Evolutionary conservation across 192 early-diverging fungal genomes (phyloP), one percentile per base, ranked within the genome.

Genomic region (Dissophora ornata): DNA sequence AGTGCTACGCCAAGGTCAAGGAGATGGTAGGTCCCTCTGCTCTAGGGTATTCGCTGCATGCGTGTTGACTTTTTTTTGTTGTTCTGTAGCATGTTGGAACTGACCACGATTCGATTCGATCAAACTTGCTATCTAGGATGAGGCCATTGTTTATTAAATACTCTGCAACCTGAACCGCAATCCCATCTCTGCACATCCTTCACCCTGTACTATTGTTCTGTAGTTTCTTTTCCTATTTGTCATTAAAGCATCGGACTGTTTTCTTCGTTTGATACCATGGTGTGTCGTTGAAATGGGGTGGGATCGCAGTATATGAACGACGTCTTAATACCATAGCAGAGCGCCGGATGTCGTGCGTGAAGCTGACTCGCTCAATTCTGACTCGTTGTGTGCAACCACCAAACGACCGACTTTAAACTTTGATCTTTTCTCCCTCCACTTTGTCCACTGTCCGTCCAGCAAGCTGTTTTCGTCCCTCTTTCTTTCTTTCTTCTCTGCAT

Each of bases 1-100:
- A 94, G 80, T 90, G 95, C 79, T 84, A 85, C 62, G 79, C 80
- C 34, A 83, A 94, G 63, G 94, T 92, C 40, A 89, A 93, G 86
- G 85, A 91, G 58, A 80, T 95, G 85, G 87, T 88, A 82, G 58
- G 81, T 75, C 4, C 1, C 19, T 64, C 29, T 41, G 52, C n/a
- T n/a, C n/a, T n/a, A n/a, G n/a, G n/a, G 36, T 13, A 38, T 6
- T 13, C 13, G 36, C 36, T 38, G 6, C 36, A 38, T 13, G 48
- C 38, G 1, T 49, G 4, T 41, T 12, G 21, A 18, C 40, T 61
- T 38, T 22, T 7, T 22, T 42, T 45, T 34, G 0, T 9, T 57
- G 15, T 36, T 48, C 9, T 26, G 7, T 6, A 11, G 32, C 16
- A 15, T 49, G 44, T 41, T 16, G 12, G 6, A 28, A 19, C 44